Conservation (phyloP, 2,329 filamentous ascomycete genomes). For the Alternaria triticina region DNA sequence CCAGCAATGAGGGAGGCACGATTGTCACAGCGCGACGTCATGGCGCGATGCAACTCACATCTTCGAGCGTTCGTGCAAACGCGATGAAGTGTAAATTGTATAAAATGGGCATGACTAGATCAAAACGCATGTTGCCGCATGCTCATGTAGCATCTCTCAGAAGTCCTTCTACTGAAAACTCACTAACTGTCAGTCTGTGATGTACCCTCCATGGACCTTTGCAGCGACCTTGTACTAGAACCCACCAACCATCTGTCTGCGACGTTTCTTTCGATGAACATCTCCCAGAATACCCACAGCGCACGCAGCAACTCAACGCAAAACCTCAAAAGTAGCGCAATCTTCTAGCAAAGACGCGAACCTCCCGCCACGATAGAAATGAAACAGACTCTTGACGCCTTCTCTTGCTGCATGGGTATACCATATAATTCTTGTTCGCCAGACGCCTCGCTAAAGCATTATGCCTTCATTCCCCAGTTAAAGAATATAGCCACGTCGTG, state of each 20-base stretch:
- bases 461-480: conserved; percentile 4
- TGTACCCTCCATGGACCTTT: neutral
- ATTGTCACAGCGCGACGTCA: conserved; percentile 1
- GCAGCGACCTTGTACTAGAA: neutral
- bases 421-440: conserved; percentile 9
- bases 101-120: neutral
- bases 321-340: neutral
- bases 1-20: conserved; percentile 11
- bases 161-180: neutral
- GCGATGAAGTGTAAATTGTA: neutral
- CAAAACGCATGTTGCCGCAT: neutral
- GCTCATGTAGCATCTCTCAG: neutral
- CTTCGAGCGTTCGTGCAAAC: neutral
- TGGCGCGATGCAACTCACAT: neutral
- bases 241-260: neutral
- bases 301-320: neutral
- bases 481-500: neutral
- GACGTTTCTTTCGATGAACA: neutral
- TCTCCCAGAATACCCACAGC: neutral
- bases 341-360: neutral
- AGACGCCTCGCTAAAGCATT: conserved; percentile 20
- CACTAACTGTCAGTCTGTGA: neutral
- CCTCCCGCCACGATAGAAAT: neutral
- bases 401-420: conserved; percentile 8
- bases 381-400: conserved; percentile 5